A percentile compares a stretch with the other conserved stretches of the same genome.
Conservation (phyloP, 768 basidiomycete species). For the Chiua virens region DNA sequence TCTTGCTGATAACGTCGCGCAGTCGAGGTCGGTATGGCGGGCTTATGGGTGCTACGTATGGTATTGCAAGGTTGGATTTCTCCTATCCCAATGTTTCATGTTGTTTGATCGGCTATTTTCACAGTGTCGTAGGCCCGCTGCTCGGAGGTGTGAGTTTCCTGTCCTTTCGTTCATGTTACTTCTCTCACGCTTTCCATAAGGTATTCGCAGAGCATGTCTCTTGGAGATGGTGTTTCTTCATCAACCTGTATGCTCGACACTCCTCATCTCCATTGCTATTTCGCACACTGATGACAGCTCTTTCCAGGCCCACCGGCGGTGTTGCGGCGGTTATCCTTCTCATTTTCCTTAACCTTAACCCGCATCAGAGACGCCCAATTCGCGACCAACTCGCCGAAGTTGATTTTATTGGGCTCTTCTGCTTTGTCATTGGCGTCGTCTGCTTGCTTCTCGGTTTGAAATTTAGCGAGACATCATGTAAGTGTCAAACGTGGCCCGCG, state of each 20-base stretch:
- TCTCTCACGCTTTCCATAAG: conserved; percentile 30
- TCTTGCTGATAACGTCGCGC: background rate
- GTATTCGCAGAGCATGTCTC: conserved; percentile 70
- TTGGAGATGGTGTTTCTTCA: conserved; percentile 87
- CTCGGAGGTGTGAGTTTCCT: conserved; percentile 64
- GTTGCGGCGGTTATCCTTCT: conserved; percentile 61
- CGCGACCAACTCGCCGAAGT: conserved; percentile 62
- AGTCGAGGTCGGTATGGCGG: conserved; percentile 80
- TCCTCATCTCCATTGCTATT: background rate
- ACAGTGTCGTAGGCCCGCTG: conserved; percentile 71
- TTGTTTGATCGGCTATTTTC: background rate
- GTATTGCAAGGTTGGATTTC: conserved; percentile 46
- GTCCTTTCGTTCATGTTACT: background rate
- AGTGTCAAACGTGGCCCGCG: conserved; percentile 24
- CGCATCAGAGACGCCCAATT: conserved; percentile 58
- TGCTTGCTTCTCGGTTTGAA: conserved; percentile 73
- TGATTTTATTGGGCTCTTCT: conserved; percentile 66
- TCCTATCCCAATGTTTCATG: background rate
- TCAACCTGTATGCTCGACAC: conserved; percentile 58
- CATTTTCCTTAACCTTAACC: conserved; percentile 78
- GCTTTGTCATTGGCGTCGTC: conserved; percentile 66
- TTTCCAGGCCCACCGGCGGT: conserved; percentile 69
- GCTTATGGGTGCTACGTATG: conserved; percentile 75
- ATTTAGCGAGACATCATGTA: conserved; percentile 65
- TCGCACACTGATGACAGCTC: background rate